Conservation (phyloP, 768 basidiomycete species). For the Boletus fagicola region DNA sequence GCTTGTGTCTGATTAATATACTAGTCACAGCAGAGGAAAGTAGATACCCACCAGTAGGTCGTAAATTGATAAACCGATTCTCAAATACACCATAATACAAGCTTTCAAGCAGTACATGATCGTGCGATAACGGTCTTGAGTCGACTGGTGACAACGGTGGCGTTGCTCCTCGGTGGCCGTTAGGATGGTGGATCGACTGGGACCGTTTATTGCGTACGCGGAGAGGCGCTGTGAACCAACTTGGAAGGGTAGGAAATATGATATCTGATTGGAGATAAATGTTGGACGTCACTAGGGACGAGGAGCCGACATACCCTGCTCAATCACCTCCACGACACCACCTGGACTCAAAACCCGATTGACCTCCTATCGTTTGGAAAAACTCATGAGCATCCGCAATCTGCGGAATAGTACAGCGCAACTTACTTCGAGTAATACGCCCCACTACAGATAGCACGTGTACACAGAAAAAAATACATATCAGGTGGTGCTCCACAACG, state of each 20-base stretch:
- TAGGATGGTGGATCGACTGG: constrained; percentile 51
- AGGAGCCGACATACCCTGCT: constrained; percentile 54
- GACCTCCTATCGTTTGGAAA: constrained; percentile 53
- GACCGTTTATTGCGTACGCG: constrained; percentile 49
- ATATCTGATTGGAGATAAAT: constrained; percentile 48
- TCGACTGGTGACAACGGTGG: constrained; percentile 34
- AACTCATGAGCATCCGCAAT: constrained; percentile 1
- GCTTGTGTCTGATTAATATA: constrained; percentile 39
- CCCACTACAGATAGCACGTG: constrained; percentile 49
- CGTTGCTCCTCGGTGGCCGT: constrained; percentile 37
- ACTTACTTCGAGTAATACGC: constrained; percentile 58
- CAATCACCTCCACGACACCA: constrained; percentile 68
- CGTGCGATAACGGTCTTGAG: constrained; percentile 46
- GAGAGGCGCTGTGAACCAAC: constrained; percentile 74
- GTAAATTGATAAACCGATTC: constrained; percentile 68
- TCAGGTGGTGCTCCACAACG: constrained; percentile 5
- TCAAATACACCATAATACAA: constrained; percentile 66
- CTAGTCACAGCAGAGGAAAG: not conserved
- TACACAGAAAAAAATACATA: not conserved
- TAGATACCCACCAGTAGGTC: constrained; percentile 56
- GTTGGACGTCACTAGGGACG: not conserved
- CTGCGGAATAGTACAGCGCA: not conserved
- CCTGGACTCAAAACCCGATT: constrained; percentile 67
- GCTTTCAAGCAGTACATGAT: constrained; percentile 68
- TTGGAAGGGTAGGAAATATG: constrained; percentile 70